These are phyloP conservation scores for Sisymbrium altissimum DNA, from an alignment of 345 rosid species.

Conservation along the genomic window DNA sequence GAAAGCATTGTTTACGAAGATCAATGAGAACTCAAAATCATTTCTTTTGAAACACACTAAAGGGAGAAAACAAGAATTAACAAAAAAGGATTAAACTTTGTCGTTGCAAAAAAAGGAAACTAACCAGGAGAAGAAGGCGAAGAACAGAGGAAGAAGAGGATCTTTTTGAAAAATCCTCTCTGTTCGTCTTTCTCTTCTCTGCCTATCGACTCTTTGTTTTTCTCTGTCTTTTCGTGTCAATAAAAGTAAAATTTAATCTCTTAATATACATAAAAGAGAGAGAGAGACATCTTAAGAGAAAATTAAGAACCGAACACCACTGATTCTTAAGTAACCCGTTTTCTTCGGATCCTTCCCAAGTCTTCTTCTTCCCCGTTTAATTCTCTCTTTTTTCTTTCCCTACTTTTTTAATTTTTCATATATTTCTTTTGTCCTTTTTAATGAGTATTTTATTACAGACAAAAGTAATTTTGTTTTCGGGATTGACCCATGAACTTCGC, in stretches of 20 bases:
- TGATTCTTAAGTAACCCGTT: slow-evolving; percentile 31
- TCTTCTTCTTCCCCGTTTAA: slow-evolving; percentile 24
- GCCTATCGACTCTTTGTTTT: slow-evolving; percentile 12
- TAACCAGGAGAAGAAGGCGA: slow-evolving; percentile 18
- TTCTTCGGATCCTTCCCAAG: slow-evolving; percentile 35
- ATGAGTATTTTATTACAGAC: slow-evolving; percentile 15
- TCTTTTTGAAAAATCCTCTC: slow-evolving; percentile 31
- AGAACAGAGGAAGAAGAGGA: slow-evolving; percentile 32
- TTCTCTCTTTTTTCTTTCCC: slow-evolving; percentile 12
- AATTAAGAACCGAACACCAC: slow-evolving; percentile 21
- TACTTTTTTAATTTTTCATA: not conserved
- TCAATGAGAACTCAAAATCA: not conserved
- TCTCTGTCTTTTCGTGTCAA: slow-evolving; percentile 28
- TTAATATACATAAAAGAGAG: not conserved
- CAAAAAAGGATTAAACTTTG: not conserved
- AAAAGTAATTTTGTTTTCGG: not conserved
- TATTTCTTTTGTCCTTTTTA: not conserved
- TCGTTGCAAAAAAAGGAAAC: not conserved
- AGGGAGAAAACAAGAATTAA: not conserved
- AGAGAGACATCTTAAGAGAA: slow-evolving; percentile 6
- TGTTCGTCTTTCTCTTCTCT: slow-evolving; percentile 27
- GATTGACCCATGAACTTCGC: slow-evolving; percentile 30
- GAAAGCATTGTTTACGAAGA: slow-evolving; percentile 9
- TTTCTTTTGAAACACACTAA: not conserved
- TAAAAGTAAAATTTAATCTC: not conserved